These are phyloP conservation scores for Russula emetica DNA, from an alignment of 768 basidiomycete genomes.

Conservation along the genomic window DNA sequence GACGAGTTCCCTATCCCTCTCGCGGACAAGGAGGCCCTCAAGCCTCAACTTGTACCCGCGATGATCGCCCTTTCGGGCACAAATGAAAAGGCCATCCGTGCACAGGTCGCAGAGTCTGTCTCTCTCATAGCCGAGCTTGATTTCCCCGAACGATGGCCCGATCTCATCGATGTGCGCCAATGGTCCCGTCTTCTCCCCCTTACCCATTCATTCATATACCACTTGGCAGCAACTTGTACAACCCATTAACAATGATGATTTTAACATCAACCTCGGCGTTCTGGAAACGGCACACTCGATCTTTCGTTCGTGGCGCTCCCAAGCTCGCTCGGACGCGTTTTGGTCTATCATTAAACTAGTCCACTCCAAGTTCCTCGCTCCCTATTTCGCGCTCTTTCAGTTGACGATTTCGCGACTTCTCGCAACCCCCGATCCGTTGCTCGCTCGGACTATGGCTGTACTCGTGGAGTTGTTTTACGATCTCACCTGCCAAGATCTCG, in stretches of 20 bases:
- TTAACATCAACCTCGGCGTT: conserved; percentile 83
- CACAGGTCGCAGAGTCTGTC: conserved; percentile 90
- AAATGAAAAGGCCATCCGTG: conserved; percentile 65
- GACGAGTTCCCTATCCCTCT: conserved; percentile 68
- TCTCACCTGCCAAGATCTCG: conserved; percentile 91
- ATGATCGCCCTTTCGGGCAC: conserved; percentile 83
- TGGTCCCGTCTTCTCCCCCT: not conserved
- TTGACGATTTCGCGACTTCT: conserved; percentile 56
- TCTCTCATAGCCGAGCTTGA: conserved; percentile 88
- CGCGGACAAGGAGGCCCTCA: conserved; percentile 68
- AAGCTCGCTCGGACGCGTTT: conserved; percentile 80
- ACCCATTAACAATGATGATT: conserved; percentile 76
- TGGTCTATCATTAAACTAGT: conserved; percentile 92
- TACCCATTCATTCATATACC: conserved; percentile 1
- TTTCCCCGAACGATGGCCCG: conserved; percentile 85
- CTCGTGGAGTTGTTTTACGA: conserved; percentile 89
- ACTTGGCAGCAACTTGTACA: conserved; percentile 67
- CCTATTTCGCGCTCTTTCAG: conserved; percentile 81
- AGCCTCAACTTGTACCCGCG: conserved; percentile 76
- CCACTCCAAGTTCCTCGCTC: conserved; percentile 71
- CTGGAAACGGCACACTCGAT: conserved; percentile 95
- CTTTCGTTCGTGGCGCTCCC: conserved; percentile 89
- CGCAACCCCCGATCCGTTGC: conserved; percentile 38
- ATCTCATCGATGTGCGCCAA: conserved; percentile 79
- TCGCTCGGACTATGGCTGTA: conserved; percentile 73